Conservation (phyloP, 441 rosid species). For the Pelargonium myrrhifolium region DNA sequence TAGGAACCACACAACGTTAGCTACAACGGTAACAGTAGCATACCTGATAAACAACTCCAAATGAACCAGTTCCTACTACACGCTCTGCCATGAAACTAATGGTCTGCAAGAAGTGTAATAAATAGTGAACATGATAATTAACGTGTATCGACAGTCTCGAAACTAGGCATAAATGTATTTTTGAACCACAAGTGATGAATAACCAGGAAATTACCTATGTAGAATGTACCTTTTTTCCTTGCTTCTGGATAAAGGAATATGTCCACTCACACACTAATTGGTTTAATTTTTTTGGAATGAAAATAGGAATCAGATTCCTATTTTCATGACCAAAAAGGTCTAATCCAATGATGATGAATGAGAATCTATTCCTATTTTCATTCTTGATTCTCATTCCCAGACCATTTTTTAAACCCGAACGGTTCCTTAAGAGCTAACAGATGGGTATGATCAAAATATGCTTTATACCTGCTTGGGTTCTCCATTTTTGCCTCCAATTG, state of each 20-base stretch:
- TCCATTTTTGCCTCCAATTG: conserved; percentile 66
- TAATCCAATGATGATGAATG: too few species aligned
- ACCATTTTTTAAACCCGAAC: too few species aligned
- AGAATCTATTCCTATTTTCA: too few species aligned
- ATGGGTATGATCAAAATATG: not conserved
- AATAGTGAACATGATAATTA: not conserved
- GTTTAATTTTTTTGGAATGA: not conserved
- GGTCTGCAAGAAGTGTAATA: conserved; percentile 39
- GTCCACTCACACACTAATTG: too few species aligned
- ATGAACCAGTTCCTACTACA: conserved; percentile 89
- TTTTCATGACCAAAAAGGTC: not conserved
- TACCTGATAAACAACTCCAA: conserved; percentile 65
- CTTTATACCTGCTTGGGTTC: conserved; percentile 59
- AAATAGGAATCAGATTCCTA: not conserved
- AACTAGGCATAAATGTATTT: not conserved
- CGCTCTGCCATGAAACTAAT: conserved; percentile 99
- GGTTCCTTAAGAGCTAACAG: not conserved
- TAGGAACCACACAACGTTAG: not conserved
- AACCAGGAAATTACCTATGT: not conserved
- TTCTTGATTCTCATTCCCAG: too few species aligned
- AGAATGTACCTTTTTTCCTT: not conserved
- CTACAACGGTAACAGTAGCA: conserved; percentile 7
- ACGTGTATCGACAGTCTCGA: not conserved
- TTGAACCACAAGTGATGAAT: not conserved
- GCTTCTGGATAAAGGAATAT: too few species aligned